phyloP scores from a whole-genome alignment of 352 stramenopile genomes.

The Lagenidium giganteum region DNA sequence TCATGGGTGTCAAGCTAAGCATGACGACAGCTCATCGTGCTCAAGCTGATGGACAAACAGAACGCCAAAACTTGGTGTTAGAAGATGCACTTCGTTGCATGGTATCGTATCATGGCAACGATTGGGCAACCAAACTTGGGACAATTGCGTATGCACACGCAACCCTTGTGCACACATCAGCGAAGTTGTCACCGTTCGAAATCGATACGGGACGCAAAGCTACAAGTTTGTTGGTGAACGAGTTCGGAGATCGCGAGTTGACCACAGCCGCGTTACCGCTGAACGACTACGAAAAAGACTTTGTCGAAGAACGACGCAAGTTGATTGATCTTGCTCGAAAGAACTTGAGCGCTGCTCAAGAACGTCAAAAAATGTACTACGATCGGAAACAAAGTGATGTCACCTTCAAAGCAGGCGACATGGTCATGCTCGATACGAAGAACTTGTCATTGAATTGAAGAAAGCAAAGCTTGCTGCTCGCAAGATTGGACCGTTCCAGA shows the following conservation, averaged over 20 bases:
- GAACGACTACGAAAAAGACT: conserved; percentile 2
- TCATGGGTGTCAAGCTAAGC: conserved; percentile 10
- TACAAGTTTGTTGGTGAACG: no score
- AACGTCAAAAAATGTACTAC: conserved; percentile 15
- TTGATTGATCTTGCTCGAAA: conserved; percentile 1
- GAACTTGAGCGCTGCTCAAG: background rate
- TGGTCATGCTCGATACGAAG: conserved; percentile 7
- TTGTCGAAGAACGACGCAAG: conserved; percentile 5
- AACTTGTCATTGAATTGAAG: conserved; percentile 10
- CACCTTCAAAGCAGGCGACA: conserved; percentile 2
- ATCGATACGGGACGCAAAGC: conserved; percentile 12
- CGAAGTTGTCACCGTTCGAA: conserved; percentile 17
- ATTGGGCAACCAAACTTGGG: conserved; percentile 14
- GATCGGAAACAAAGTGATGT: background rate
- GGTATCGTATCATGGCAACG: conserved; percentile 10
- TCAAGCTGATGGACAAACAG: conserved; percentile 15
- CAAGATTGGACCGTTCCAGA: no score
- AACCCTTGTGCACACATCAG: conserved; percentile 8
- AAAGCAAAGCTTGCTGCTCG: conserved; percentile 13
- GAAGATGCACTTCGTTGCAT: conserved; percentile 16
- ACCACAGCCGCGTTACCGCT: background rate
- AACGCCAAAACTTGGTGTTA: conserved; percentile 8
- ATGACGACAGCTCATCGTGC: conserved; percentile 7
- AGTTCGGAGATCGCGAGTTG: no score
- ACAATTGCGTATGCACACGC: conserved; percentile 21